Evolutionary conservation across 306 rosid species (phyloP), one percentile per base, ranked within the genome.

Genomic region (Trifolium subterraneum): DNA sequence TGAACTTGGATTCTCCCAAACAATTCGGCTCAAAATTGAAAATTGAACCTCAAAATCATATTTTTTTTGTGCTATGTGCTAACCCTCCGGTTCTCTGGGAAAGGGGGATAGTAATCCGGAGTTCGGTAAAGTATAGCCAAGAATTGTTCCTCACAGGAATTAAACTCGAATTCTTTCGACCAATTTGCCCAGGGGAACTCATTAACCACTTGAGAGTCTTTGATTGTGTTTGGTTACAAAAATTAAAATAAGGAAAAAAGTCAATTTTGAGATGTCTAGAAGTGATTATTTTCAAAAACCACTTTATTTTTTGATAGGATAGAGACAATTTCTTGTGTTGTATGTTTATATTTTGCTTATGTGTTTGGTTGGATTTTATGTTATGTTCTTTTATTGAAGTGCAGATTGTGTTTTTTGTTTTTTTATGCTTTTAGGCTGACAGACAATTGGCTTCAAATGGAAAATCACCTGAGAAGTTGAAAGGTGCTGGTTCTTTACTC

Each of bases 401-500:
- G 64, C 8, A 16, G 20, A 29, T 47, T 52, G 45, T 36, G 75
- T 81, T 16, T 33, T 78, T 1, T 48, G 47, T 0, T 63, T 67
- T 65, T 67, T n/a, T n/a, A n/a, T 1, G 19, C 19, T 38, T 71
- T 47, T 61, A 94, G 99, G 96, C 95, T 48, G 99, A 94, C 75
- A 86, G 74, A 78, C 95, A 94, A 38, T 77, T 92, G 81, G 89
- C 86, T 79, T 83, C 88, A 0, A 87, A 81, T 79, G 99, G 97
- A 62, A 92, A 87, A 78, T 85, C 95, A 13, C 97, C 97, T 0
- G 97, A 92, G 86, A 94, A 94, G 81, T 76, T 94, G 90, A 92
- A 94, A 73, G 99, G 92, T 20, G 97, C 97, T 42, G 99, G 99
- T 51, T 94, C 99, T 16, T 84, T 94, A 72, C 97, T 94, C 5